Evolutionary conservation across 2,329 filamentous ascomycete species (phyloP).

Genomic region (Trichoderma koningii): DNA sequence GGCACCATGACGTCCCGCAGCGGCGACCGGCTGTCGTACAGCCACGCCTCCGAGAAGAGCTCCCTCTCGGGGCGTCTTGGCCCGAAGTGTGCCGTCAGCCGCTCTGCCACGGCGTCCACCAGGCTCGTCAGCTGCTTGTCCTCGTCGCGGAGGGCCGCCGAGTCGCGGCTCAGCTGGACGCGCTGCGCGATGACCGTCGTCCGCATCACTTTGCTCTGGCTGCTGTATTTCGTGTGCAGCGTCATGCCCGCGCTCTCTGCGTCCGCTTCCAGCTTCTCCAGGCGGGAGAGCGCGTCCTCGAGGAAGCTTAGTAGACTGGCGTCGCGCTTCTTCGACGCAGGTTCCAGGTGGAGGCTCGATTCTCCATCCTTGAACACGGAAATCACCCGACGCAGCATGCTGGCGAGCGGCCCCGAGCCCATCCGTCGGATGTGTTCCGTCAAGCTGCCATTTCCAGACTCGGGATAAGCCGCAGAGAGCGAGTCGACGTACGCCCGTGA

Average conservation of each 20-base stretch:
- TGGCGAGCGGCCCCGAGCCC: constrained; percentile 39
- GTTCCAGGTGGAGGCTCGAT: constrained; percentile 38
- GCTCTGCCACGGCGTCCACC: constrained; percentile 52
- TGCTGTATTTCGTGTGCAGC: constrained; percentile 74
- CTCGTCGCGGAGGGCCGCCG: constrained; percentile 67
- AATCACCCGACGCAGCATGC: constrained; percentile 35
- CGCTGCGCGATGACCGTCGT: constrained; percentile 81
- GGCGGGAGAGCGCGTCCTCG: constrained; percentile 46
- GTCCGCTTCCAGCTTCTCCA: constrained; percentile 50
- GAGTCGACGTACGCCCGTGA: constrained; percentile 63
- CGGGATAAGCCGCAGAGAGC: constrained; percentile 56
- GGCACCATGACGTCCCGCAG: constrained; percentile 75
- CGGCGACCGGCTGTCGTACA: constrained; percentile 72
- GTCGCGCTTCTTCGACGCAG: constrained; percentile 39
- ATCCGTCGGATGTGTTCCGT: constrained; percentile 62
- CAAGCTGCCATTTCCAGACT: constrained; percentile 54
- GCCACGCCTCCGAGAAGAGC: constrained; percentile 70
- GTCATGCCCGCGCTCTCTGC: constrained; percentile 50
- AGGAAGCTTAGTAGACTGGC: constrained; percentile 42
- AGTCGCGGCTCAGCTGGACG: constrained; percentile 76
- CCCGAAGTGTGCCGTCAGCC: constrained; percentile 35
- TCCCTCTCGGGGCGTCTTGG: constrained; percentile 43
- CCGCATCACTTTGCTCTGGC: constrained; percentile 68
- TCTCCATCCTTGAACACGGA: constrained; percentile 43
- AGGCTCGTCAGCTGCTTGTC: constrained; percentile 71